Conservation (phyloP, 2,329 filamentous ascomycete species). For the Neocucurbitaria cava region DNA sequence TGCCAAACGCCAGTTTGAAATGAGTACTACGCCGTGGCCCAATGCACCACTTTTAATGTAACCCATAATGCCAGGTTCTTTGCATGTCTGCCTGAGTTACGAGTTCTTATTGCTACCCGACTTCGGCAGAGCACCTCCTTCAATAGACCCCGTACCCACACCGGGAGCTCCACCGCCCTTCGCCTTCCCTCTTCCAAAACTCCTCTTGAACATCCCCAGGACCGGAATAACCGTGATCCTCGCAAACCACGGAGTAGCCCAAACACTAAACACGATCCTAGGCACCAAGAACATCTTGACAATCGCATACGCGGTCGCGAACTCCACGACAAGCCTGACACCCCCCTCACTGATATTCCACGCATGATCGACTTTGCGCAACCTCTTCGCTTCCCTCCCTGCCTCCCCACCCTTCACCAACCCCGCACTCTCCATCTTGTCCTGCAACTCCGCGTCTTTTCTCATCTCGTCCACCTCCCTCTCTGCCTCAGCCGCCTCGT, state of each 20-base stretch:
- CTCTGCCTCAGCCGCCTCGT: slow-evolving; percentile 55
- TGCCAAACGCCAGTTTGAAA: neutral
- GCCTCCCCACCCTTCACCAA: slow-evolving; percentile 53
- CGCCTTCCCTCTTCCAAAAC: slow-evolving; percentile 47
- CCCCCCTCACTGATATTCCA: slow-evolving; percentile 53
- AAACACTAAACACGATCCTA: slow-evolving; percentile 78
- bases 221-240: slow-evolving; percentile 41
- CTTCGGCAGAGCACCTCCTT: slow-evolving; percentile 40
- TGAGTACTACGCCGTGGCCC: too few relatives aligned
- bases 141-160: slow-evolving; percentile 45
- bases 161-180: slow-evolving; percentile 25
- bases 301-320: slow-evolving; percentile 89
- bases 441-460: slow-evolving; percentile 47
- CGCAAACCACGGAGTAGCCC: slow-evolving; percentile 93
- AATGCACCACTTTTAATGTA: too few relatives aligned
- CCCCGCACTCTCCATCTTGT: slow-evolving; percentile 68
- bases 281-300: slow-evolving; percentile 85
- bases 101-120: slow-evolving; percentile 13
- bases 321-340: slow-evolving; percentile 65
- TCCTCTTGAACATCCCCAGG: slow-evolving; percentile 40
- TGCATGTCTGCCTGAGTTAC: neutral
- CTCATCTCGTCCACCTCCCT: slow-evolving; percentile 19
- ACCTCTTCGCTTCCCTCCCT: slow-evolving; percentile 39
- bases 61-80: too few relatives aligned
- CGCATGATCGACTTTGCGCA: slow-evolving; percentile 45